These are phyloP conservation scores for Usnea hakonensis DNA, from an alignment of 495 filamentous ascomycete genomes.

Conservation along the genomic window DNA sequence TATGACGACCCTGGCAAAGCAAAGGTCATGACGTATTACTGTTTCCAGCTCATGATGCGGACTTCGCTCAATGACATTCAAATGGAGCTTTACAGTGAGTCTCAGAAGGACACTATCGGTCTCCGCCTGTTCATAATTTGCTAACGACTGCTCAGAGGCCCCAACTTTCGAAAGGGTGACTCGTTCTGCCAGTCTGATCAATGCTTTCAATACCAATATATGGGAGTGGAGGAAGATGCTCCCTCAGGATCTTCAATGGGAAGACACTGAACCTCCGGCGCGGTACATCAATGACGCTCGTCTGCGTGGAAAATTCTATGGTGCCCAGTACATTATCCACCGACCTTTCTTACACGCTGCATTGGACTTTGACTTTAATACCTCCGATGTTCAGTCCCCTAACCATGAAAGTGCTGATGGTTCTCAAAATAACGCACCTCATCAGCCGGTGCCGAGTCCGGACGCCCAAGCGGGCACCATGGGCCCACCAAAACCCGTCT, in stretches of 20 bases:
- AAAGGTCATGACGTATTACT: conserved; percentile 69
- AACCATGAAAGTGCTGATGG: conserved; percentile 2
- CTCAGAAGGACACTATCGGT: neutral
- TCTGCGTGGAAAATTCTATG: conserved; percentile 89
- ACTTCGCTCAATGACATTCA: conserved; percentile 82
- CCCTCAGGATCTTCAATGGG: conserved; percentile 51
- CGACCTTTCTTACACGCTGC: conserved; percentile 66
- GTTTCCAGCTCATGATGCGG: conserved; percentile 75
- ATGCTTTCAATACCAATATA: conserved; percentile 36
- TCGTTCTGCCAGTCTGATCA: conserved; percentile 27
- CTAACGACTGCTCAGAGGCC: conserved; percentile 13
- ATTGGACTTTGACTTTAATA: conserved; percentile 38
- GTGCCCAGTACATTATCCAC: conserved; percentile 82
- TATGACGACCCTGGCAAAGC: conserved; percentile 20
- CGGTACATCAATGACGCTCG: conserved; percentile 74
- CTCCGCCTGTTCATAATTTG: neutral
- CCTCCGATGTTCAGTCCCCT: conserved; percentile 27
- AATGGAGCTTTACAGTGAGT: conserved; percentile 49
- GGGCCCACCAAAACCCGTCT: conserved; percentile 23
- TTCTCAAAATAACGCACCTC: neutral
- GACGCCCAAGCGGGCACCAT: conserved; percentile 20
- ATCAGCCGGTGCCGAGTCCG: conserved; percentile 8
- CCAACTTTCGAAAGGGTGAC: conserved; percentile 21
- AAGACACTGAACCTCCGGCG: conserved; percentile 58
- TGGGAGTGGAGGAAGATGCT: conserved; percentile 38